Percentiles rank a stretch among this genome's conserved stretches.
These are phyloP conservation scores for Colletotrichum tabaci DNA, from an alignment of 2,329 filamentous ascomycete genomes.

Conservation along the genomic window DNA sequence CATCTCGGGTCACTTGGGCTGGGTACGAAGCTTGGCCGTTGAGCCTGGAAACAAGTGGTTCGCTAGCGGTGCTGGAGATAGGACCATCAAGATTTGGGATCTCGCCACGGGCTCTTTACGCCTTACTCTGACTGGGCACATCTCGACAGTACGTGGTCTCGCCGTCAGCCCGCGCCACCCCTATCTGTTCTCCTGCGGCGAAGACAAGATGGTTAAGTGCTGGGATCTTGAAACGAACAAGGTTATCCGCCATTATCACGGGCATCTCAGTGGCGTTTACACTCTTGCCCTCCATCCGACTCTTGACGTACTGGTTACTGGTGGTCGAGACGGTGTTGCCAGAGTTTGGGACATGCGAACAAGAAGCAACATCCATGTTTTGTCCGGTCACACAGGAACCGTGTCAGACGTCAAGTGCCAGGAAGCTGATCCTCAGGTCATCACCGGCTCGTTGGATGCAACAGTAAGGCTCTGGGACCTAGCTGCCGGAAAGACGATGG, in stretches of 20 bases:
- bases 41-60: slow-evolving; percentile 99
- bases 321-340: slow-evolving; percentile 93
- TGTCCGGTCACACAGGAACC: slow-evolving; percentile 91
- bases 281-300: slow-evolving; percentile 94
- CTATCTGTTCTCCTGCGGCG: slow-evolving; percentile 96
- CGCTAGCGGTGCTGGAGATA: slow-evolving; percentile 92
- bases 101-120: slow-evolving; percentile 87
- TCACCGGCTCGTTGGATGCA: slow-evolving; percentile 91
- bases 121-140: slow-evolving; percentile 92
- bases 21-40: slow-evolving; percentile 90
- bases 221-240: slow-evolving; percentile 99
- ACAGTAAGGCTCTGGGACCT: slow-evolving; percentile 96
- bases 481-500: slow-evolving; percentile 95
- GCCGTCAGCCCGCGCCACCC: slow-evolving; percentile 95
- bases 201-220: slow-evolving; percentile 99
- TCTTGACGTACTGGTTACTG: slow-evolving; percentile 93
- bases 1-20: slow-evolving; percentile 95
- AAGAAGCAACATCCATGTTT: slow-evolving; percentile 93
- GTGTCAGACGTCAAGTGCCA: slow-evolving; percentile 92
- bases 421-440: slow-evolving; percentile 96
- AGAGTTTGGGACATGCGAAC: slow-evolving; percentile 99
- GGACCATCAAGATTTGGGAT: slow-evolving; percentile 99
- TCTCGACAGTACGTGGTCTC: slow-evolving; percentile 91
- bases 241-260: slow-evolving; percentile 97
- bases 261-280: slow-evolving; percentile 96